Conservation (phyloP, 1,284 basidiomycete species). For the Cryptococcus sp. region DNA sequence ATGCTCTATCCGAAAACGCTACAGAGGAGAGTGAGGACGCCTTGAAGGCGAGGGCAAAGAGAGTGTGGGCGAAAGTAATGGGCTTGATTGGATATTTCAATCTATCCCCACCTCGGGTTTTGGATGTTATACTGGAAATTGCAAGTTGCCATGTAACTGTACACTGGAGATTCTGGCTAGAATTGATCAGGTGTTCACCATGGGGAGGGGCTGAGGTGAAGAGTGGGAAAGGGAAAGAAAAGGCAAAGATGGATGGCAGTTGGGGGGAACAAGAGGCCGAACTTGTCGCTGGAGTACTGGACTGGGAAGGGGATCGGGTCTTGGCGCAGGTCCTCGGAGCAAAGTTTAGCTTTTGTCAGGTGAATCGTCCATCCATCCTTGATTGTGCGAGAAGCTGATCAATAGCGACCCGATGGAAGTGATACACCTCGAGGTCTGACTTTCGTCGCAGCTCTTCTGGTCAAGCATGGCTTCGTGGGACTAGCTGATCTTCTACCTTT, state of each 20-base stretch:
- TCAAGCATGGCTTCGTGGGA: constrained; percentile 79
- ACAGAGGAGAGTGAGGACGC: constrained; percentile 12
- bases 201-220: constrained; percentile 55
- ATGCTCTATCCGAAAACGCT: constrained; percentile 17
- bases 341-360: constrained; percentile 88
- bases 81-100: constrained; percentile 93
- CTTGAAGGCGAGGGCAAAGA: constrained; percentile 58
- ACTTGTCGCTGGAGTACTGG: constrained; percentile 44
- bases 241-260: constrained; percentile 13
- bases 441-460: constrained; percentile 77
- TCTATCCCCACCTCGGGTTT: constrained; percentile 86
- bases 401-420: constrained; percentile 54
- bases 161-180: constrained; percentile 89
- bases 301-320: constrained; percentile 56
- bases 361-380: constrained; percentile 41
- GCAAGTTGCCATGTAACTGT: constrained; percentile 74
- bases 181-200: constrained; percentile 75
- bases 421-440: constrained; percentile 68
- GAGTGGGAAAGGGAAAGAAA: constrained; percentile 29
- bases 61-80: constrained; percentile 81
- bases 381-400: not conserved
- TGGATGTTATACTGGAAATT: constrained; percentile 91
- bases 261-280: constrained; percentile 35
- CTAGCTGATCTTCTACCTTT: constrained; percentile 64
- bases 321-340: constrained; percentile 91